These are phyloP conservation scores for Selaginella tamariscina DNA, from an alignment of 75 land plant species.

Conservation along the genomic window DNA sequence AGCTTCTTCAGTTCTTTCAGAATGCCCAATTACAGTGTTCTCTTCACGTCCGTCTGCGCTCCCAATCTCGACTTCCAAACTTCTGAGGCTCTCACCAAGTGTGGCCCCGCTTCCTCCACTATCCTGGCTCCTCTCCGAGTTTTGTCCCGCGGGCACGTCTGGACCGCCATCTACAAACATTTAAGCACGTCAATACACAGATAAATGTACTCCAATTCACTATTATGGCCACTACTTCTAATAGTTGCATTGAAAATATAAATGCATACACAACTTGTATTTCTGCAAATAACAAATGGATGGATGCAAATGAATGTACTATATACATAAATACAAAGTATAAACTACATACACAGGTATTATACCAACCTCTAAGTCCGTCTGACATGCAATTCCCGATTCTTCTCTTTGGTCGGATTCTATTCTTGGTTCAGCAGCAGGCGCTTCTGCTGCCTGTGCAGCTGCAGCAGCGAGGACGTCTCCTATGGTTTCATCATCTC, in stretches of 20 bases:
- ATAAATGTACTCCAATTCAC: no score
- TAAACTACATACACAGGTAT: no score
- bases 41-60: constrained; percentile 99
- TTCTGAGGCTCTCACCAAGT: constrained; percentile 82
- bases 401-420: neutral
- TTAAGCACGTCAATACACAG: no score
- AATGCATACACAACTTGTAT: no score
- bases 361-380: neutral
- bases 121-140: constrained; percentile 45
- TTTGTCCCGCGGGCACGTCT: neutral
- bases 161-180: neutral
- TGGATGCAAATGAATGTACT: no score
- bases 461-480: constrained; percentile 7
- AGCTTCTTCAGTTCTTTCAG: constrained; percentile 17
- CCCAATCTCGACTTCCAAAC: constrained; percentile 96
- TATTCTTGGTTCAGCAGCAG: neutral
- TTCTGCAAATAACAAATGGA: no score
- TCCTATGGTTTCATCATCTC: no score
- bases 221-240: no score
- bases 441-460: constrained; percentile 22
- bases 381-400: neutral
- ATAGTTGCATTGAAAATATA: no score
- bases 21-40: constrained; percentile 45
- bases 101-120: constrained; percentile 96
- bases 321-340: no score